Evolutionary conservation across 2,329 filamentous ascomycete species (phyloP).

Genomic region (Hymenoscyphus occultus): DNA sequence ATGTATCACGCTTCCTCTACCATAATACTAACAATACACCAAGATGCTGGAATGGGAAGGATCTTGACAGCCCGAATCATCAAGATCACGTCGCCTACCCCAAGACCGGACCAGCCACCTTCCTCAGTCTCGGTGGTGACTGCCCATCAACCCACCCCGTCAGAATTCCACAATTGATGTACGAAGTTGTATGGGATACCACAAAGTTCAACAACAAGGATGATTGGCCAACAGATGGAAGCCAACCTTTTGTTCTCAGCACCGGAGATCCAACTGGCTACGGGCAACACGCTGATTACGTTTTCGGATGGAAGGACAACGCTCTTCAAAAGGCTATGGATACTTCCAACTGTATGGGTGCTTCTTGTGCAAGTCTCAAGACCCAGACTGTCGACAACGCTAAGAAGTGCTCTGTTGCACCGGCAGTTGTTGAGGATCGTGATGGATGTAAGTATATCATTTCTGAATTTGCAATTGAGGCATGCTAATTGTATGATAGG

Average conservation of each 20-base stretch:
- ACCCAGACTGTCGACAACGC: conserved; percentile 36
- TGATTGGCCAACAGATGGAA: conserved; percentile 44
- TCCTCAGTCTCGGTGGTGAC: conserved; percentile 12
- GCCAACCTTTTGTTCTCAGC: conserved; percentile 44
- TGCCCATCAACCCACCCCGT: conserved; percentile 39
- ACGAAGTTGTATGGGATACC: conserved; percentile 48
- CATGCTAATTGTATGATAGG: conserved; percentile 7
- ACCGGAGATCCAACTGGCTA: conserved; percentile 44
- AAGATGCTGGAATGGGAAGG: conserved; percentile 25
- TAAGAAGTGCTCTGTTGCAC: conserved; percentile 12
- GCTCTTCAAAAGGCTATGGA: conserved; percentile 50
- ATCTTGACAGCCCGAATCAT: conserved; percentile 21
- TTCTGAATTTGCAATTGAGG: neutral
- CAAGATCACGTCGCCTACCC: conserved; percentile 29
- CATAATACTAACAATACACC: conserved; percentile 32
- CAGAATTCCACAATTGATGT: conserved; percentile 48
- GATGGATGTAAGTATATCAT: conserved; percentile 14
- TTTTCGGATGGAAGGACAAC: conserved; percentile 50
- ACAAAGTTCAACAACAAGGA: conserved; percentile 41
- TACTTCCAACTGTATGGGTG: conserved; percentile 44
- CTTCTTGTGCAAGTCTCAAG: conserved; percentile 45
- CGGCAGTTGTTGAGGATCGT: conserved; percentile 11
- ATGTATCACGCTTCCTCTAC: neutral
- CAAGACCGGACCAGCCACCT: conserved; percentile 13
- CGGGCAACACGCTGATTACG: conserved; percentile 51